Percentiles rank a stretch among this genome's conserved stretches.
Conservation (phyloP, 352 stramenopile species). For the Phytophthora tentaculata region DNA sequence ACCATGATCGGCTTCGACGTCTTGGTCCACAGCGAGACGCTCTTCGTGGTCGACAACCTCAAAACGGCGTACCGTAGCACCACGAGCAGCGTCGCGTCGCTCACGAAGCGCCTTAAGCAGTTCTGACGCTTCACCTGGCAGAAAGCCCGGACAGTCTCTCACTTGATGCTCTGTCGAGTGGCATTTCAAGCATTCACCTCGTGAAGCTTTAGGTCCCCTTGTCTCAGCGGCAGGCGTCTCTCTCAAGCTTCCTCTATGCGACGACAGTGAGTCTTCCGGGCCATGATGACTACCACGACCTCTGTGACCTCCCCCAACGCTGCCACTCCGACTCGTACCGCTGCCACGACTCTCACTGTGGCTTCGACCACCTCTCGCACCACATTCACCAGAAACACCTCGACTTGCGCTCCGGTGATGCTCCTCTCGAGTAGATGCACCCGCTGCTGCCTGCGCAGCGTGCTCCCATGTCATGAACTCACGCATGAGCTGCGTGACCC, state of each 20-base stretch:
- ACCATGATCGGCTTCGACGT: background rate
- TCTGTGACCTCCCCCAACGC: background rate
- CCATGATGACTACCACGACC: background rate
- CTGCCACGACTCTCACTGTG: background rate
- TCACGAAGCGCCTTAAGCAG: background rate
- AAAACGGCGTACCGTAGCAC: background rate
- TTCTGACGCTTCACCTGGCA: background rate
- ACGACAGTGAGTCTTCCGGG: too few relatives aligned
- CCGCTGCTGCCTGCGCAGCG: background rate
- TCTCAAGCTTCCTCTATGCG: background rate
- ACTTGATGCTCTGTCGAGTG: background rate
- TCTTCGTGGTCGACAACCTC: background rate
- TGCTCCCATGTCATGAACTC: conserved; percentile 1
- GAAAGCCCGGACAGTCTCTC: background rate
- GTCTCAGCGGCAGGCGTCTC: background rate
- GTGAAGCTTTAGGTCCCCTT: background rate
- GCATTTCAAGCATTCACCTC: background rate
- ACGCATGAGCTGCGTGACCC: conserved; percentile 1
- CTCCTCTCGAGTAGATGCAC: background rate
- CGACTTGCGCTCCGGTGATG: background rate
- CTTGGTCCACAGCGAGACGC: background rate
- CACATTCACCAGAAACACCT: background rate
- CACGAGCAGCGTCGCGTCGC: background rate
- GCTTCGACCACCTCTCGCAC: background rate
- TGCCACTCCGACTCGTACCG: too few relatives aligned